Evolutionary conservation across 1,139 yeast species (phyloP).

Genomic region (Candida mesenterica): DNA sequence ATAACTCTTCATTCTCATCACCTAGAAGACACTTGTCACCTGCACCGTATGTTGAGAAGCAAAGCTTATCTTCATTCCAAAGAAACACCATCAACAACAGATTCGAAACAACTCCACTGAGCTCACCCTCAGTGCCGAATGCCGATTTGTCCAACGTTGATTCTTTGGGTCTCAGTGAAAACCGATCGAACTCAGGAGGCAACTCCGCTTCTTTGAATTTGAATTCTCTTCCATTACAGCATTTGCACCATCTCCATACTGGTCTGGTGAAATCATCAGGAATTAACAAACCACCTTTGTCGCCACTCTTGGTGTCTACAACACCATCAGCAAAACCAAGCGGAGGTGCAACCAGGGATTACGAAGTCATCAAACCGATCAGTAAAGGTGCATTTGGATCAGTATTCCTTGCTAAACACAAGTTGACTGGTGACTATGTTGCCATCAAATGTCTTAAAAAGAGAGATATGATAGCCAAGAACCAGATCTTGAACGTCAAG

Average conservation of each 20-base stretch:
- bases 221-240: slow-evolving; percentile 4
- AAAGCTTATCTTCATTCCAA: slow-evolving; percentile 56
- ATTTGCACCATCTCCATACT: slow-evolving; percentile 4
- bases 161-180: slow-evolving; percentile 13
- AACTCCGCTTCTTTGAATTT: slow-evolving; percentile 10
- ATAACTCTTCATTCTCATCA: slow-evolving; percentile 40
- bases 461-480: slow-evolving; percentile 94
- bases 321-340: slow-evolving; percentile 47
- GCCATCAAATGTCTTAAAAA: slow-evolving; percentile 94
- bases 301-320: slow-evolving; percentile 75
- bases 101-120: slow-evolving; percentile 38
- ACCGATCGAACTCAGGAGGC: slow-evolving; percentile 18
- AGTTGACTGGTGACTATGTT: slow-evolving; percentile 87
- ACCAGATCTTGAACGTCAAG: slow-evolving; percentile 90
- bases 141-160: slow-evolving; percentile 11
- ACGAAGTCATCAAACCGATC: slow-evolving; percentile 87
- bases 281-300: slow-evolving; percentile 59
- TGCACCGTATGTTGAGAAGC: slow-evolving; percentile 44
- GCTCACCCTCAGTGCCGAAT: slow-evolving; percentile 38
- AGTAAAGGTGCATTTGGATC: slow-evolving; percentile 98
- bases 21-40: slow-evolving; percentile 60
- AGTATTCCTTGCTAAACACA: slow-evolving; percentile 81
- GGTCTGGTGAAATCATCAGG: slow-evolving; percentile 12
- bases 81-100: slow-evolving; percentile 36
- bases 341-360: slow-evolving; percentile 76